Percentiles rank a stretch among this genome's conserved stretches.
Evolutionary conservation across 2,329 filamentous ascomycete genomes (phyloP).

Genomic region (Blastomyces silverae): DNA sequence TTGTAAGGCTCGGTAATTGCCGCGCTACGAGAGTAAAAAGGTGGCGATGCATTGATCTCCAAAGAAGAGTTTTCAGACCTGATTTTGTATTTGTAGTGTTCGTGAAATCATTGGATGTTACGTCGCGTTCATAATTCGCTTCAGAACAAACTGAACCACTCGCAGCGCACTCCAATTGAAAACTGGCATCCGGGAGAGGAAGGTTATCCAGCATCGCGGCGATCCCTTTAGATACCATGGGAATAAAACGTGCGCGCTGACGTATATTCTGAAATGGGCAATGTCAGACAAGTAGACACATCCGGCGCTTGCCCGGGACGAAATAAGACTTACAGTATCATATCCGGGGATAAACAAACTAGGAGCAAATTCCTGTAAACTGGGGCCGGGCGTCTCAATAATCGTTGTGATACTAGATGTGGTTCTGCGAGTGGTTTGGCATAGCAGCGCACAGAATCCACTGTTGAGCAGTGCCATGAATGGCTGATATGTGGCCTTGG

Average conservation of each 20-base stretch:
- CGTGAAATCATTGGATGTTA: not conserved
- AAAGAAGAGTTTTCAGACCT: constrained; percentile 29
- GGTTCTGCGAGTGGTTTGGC: constrained; percentile 9
- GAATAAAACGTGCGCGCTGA: constrained; percentile 32
- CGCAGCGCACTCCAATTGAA: constrained; percentile 20
- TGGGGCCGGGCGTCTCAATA: constrained; percentile 16
- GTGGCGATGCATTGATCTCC: constrained; percentile 30
- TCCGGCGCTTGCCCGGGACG: not conserved
- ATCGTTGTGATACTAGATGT: constrained; percentile 10
- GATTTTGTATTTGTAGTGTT: constrained; percentile 17
- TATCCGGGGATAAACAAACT: constrained; percentile 30
- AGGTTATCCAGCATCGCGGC: constrained; percentile 27
- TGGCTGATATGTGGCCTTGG: not conserved
- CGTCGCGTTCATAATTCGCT: not conserved
- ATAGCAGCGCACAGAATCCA: constrained; percentile 26
- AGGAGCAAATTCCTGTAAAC: constrained; percentile 27
- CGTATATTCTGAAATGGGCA: constrained; percentile 29
- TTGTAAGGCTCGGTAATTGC: constrained; percentile 13
- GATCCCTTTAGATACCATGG: constrained; percentile 33
- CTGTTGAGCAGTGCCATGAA: constrained; percentile 25
- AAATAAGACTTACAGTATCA: constrained; percentile 25
- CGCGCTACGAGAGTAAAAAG: constrained; percentile 20
- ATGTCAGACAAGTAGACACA: constrained; percentile 5
- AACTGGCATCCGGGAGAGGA: constrained; percentile 17
- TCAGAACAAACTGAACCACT: constrained; percentile 12